Percentiles rank a stretch among this genome's conserved stretches.
phyloP scores from a whole-genome alignment of 768 basidiomycete genomes.

The Leccinum barrowsii region DNA sequence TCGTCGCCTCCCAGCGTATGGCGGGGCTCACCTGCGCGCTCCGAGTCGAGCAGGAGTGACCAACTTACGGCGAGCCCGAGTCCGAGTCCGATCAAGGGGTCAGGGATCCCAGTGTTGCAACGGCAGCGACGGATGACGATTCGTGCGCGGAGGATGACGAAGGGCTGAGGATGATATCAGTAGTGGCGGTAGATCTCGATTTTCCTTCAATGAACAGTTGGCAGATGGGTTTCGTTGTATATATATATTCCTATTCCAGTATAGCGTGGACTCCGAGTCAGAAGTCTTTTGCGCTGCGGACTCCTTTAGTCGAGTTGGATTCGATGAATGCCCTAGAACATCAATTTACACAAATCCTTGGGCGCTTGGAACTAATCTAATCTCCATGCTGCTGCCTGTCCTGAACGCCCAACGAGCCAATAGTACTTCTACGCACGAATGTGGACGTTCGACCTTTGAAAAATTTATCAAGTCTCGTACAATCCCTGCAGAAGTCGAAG shows the following conservation, averaged over 20 bases:
- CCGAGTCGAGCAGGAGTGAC: conserved; percentile 18
- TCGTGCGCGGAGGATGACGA: conserved; percentile 20
- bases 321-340: too few species aligned
- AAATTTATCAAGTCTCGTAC: too few species aligned
- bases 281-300: too few species aligned
- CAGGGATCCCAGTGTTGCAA: conserved; percentile 28
- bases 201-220: neutral
- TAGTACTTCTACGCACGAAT: too few species aligned
- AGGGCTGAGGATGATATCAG: conserved; percentile 1
- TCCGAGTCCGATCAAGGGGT: conserved; percentile 23
- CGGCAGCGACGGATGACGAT: conserved; percentile 28
- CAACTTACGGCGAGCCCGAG: conserved; percentile 7
- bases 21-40: conserved; percentile 17
- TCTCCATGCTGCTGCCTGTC: too few species aligned
- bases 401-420: too few species aligned
- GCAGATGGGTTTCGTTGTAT: neutral
- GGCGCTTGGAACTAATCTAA: too few species aligned
- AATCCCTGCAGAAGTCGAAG: too few species aligned
- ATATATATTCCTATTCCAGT: neutral
- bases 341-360: too few species aligned
- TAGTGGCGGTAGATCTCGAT: neutral
- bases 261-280: neutral
- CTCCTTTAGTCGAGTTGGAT: too few species aligned
- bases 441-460: too few species aligned
- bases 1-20: conserved; percentile 8